A percentile compares a stretch with the other conserved stretches of the same genome.
Evolutionary conservation across 129 eudicot genomes (phyloP).

Genomic region (Helichrysum umbraculigerum): DNA sequence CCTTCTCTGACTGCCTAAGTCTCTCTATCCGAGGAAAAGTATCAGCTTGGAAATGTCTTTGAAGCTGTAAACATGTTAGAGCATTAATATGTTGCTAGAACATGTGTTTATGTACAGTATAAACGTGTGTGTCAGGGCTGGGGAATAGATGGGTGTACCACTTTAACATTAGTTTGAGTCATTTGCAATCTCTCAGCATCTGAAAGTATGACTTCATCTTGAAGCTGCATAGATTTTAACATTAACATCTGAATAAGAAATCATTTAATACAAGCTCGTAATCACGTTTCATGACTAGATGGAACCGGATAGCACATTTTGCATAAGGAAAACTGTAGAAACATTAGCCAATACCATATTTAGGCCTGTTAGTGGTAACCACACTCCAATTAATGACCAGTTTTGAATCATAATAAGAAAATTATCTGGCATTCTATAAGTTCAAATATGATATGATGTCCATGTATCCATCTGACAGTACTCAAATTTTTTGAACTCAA

Average conservation of each 20-base stretch:
- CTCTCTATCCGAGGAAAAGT: conserved; percentile 90
- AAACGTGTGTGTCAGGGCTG: background rate
- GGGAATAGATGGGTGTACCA: conserved; percentile 47
- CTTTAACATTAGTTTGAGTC: conserved; percentile 92
- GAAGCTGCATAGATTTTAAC: conserved; percentile 54
- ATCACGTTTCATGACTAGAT: conserved; percentile 5
- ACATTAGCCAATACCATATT: conserved; percentile 6
- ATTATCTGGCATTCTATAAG: background rate
- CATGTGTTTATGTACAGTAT: background rate
- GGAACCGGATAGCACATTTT: background rate
- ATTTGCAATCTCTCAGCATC: conserved; percentile 87
- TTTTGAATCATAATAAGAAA: background rate
- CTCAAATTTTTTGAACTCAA: background rate
- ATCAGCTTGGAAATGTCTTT: conserved; percentile 96
- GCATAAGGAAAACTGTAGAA: background rate
- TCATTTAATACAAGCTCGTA: conserved; percentile 4
- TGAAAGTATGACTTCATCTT: conserved; percentile 88
- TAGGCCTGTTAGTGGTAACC: conserved; percentile 9
- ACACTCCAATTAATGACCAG: background rate
- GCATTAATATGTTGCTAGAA: conserved; percentile 17
- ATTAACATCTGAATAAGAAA: background rate
- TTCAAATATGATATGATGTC: background rate
- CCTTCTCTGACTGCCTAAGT: conserved; percentile 88
- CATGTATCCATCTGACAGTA: background rate
- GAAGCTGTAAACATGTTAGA: conserved; percentile 58